Conservation (phyloP, 208 protist genomes). For the Trypanosoma brucei region DNA sequence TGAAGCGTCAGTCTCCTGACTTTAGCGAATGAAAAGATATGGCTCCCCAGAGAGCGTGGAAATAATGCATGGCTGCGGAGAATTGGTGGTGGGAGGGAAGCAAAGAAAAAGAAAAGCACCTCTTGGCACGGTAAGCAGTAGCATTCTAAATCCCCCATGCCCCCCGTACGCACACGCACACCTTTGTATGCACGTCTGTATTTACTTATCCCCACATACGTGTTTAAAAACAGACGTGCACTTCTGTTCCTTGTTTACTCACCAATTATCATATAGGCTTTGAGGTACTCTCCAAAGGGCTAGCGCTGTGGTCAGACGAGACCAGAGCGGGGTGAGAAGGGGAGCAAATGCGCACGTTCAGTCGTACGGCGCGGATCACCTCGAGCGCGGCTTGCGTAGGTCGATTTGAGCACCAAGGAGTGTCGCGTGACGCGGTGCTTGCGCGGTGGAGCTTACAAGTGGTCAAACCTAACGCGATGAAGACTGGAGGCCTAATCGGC, state of each 20-base stretch:
- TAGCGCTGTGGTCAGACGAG: neutral
- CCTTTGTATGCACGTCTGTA: no score
- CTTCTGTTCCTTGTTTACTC: no score
- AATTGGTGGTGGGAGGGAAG: no score
- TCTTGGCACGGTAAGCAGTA: no score
- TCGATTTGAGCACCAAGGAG: conserved; percentile 9
- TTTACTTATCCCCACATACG: no score
- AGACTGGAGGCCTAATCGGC: conserved; percentile 19
- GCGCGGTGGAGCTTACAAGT: conserved; percentile 41
- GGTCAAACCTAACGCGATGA: conserved; percentile 3
- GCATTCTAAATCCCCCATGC: no score
- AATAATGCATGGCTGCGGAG: no score
- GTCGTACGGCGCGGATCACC: neutral
- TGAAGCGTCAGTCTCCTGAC: conserved; percentile 23
- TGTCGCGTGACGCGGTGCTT: conserved; percentile 36
- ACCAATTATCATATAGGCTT: neutral
- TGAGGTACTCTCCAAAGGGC: neutral
- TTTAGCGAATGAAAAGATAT: conserved; percentile 1
- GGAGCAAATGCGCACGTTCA: neutral
- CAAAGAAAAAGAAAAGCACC: no score
- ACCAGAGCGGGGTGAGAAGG: neutral
- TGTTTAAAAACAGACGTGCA: no score
- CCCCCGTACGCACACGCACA: no score
- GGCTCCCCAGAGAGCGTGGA: no score
- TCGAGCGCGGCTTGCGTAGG: conserved; percentile 1